A percentile compares a stretch with the other conserved stretches of the same genome.
Conservation (phyloP, 1,284 basidiomycete genomes). For the Cryptococcus wingfieldii region DNA sequence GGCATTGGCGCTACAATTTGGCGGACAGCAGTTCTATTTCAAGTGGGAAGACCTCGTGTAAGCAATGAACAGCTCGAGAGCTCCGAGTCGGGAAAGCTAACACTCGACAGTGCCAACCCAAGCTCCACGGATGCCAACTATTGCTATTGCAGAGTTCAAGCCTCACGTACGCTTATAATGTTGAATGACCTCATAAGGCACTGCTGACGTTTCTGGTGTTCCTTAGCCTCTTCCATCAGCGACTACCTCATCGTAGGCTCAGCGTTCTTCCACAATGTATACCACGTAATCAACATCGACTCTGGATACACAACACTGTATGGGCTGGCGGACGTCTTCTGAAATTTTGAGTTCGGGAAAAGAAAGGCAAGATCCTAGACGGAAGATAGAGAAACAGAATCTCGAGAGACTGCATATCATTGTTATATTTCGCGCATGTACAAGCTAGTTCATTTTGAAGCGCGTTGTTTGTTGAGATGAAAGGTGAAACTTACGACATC, state of each 20-base stretch:
- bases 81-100: neutral
- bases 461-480: too few species aligned
- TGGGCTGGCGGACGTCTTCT: neutral
- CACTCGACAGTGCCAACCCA: conserved; percentile 1
- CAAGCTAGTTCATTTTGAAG: too few species aligned
- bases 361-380: neutral
- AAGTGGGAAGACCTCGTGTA: conserved; percentile 14
- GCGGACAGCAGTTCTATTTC: conserved; percentile 6
- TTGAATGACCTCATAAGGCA: neutral
- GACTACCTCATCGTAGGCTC: conserved; percentile 8
- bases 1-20: conserved; percentile 8
- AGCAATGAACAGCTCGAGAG: neutral
- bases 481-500: too few species aligned
- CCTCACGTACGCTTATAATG: neutral
- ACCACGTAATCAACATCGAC: conserved; percentile 10
- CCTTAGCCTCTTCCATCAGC: neutral
- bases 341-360: neutral
- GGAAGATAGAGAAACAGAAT: neutral
- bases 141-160: conserved; percentile 6
- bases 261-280: conserved; percentile 12
- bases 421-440: neutral
- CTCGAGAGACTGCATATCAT: neutral
- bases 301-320: conserved; percentile 12
- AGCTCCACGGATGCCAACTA: neutral
- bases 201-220: neutral